Base-by-base conservation (phyloP, 2,329 filamentous ascomycete genomes). In the Magnaporthiopsis poae region DNA sequence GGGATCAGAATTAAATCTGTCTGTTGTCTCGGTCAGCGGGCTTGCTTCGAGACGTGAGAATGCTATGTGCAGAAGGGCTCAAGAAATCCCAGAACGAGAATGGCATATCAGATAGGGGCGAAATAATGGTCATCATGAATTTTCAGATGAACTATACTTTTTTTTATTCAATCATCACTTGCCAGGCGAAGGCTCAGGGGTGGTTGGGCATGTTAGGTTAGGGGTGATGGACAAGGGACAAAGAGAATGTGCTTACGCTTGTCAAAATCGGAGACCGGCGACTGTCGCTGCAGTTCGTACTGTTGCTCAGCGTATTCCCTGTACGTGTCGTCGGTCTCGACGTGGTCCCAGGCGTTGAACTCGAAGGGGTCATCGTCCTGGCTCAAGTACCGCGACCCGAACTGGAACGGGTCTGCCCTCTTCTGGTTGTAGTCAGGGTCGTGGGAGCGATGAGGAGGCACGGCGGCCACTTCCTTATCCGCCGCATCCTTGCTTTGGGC, bases 301-400 rank as follows among this genome's bases (percentile, higher is more conserved):
- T 98, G 95, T 74, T 88, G 80, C 77, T 93, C 87, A 68, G 92
- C 89, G 77, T 95, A 96, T 74, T 90, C 86, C 74, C 89, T 88
- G 82, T 96, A 98, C 60, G 88, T 84, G 72, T 91, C 87, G 79
- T 98, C 94, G 75, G 92, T 92, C 78, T 94, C 89, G 75, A 98
- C 95, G 76, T 99, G 94, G 76, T 99, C 95, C 95, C 95, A 99
- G 56, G 95, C 95, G 77, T 99, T 99, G 86, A 95, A 96, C 77
- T 96, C 90, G 79, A 94, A 99, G 73, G 96, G 91, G 75, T 98
- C 85, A 79, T 96, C 93, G 74, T 88, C 86, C 76, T 94, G 84
- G 73, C 90, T 87, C 65, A 99, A 86, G 73, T 86, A 90, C 68
- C 94, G 91, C 63, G 91, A 95, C 68, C 95, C 95, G 77, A 99